These are phyloP conservation scores for Wallacemonas collosoma DNA, from an alignment of 208 protist genomes.

Conservation along the genomic window DNA sequence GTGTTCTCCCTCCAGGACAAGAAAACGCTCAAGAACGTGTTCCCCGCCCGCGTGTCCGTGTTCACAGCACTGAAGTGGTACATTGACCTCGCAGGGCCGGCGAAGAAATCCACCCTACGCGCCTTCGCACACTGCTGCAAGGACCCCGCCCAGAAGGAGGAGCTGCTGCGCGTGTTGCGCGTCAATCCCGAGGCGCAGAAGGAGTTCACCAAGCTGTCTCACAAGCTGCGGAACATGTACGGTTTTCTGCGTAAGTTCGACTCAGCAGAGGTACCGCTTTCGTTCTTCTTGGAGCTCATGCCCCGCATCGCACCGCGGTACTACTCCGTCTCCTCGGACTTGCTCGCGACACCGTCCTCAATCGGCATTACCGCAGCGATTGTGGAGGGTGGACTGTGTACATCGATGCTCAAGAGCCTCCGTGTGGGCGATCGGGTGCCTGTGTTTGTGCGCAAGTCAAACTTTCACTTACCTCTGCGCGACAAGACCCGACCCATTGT, in stretches of 20 bases:
- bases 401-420: conserved; percentile 80
- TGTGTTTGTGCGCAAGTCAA: conserved; percentile 93
- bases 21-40: conserved; percentile 87
- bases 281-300: conserved; percentile 93
- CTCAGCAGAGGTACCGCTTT: conserved; percentile 78
- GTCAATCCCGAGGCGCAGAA: conserved; percentile 73
- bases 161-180: conserved; percentile 70
- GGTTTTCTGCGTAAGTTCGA: conserved; percentile 85
- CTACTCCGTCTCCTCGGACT: conserved; percentile 96
- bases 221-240: conserved; percentile 70
- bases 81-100: conserved; percentile 78
- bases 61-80: conserved; percentile 91
- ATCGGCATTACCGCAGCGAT: conserved; percentile 90
- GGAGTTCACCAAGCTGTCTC: conserved; percentile 70
- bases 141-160: conserved; percentile 72
- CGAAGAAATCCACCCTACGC: conserved; percentile 91
- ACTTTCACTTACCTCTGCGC: conserved; percentile 89
- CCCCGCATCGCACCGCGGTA: conserved; percentile 93
- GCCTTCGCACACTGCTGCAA: conserved; percentile 88
- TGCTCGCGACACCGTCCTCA: conserved; percentile 59
- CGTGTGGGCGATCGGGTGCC: conserved; percentile 66
- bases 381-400: conserved; percentile 92
- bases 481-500: conserved; percentile 83
- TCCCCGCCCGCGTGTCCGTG: conserved; percentile 76
- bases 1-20: conserved; percentile 87